Base-by-base conservation (phyloP, 1,284 basidiomycete species). In the Heterobasidion parviporum region DNA sequence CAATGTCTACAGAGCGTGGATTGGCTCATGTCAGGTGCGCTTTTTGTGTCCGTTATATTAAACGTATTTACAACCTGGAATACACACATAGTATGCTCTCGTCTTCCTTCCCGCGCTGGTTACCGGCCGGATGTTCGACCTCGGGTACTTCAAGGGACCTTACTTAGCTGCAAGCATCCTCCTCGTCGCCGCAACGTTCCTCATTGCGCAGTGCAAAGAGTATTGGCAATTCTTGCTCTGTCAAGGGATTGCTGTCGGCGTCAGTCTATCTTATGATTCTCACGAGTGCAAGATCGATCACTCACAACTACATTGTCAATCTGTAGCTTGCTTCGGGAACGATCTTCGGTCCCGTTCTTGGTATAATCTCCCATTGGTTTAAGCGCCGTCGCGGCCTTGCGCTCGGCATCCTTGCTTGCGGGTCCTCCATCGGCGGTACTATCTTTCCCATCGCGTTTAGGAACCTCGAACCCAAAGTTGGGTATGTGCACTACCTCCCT, bases 11-110 rank as follows among this genome's bases (percentile, higher is more conserved):
- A 26, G 26, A 48, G 78, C 85, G 15, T 89, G 87, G 87, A 87
- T 89, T 56, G 87, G 87, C 3, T 87, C 86, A 0, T 71, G 87
- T 55, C 84, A 89, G 69, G 82, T n/a, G 6, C n/a, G 44, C 8
- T 50, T 3, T 14, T 8, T 44, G 46, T 33, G 15, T 9, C 12
- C 15, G 18, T 2, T 32, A 12, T 32, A 16, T 9, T 18, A 15
- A 45, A 8, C 5, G 32, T 55, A 35, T 46, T 33, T 16, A n/a
- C 1, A 3, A 49, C 47, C 47, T 6, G 20, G 3, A 6, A n/a
- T 12, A 4, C 15, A 5, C 47, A 6, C 26, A 1, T 56, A 75
- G 72, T 77, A 76, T 61, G 71, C 75, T 10, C 65, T 79, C 7
- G 70, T 74, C 8, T 78, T 82, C 54, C 63, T 79, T 18, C 73